A percentile compares a stretch with the other conserved stretches of the same genome.
These are phyloP conservation scores for Microsporum canis DNA, from an alignment of 2,329 filamentous ascomycete species.

Conservation along the genomic window DNA sequence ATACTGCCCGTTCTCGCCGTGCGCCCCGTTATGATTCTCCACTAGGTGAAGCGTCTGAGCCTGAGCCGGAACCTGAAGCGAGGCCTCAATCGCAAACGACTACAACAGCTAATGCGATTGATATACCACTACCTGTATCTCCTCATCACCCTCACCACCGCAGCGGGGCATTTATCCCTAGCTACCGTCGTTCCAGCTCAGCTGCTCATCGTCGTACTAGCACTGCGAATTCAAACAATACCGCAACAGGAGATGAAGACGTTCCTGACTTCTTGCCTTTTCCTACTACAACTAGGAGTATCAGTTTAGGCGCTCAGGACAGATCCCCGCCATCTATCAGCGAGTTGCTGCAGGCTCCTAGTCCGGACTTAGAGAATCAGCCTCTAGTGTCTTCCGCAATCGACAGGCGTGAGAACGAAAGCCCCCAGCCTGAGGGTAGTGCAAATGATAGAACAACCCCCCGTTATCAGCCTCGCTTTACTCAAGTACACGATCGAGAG, in stretches of 20 bases:
- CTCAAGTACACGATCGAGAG: conserved; percentile 28
- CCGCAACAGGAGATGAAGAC: conserved; percentile 23
- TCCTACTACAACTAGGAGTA: conserved; percentile 31
- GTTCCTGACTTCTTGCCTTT: conserved; percentile 36
- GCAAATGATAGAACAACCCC: not conserved
- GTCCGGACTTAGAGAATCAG: not conserved
- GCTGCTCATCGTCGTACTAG: conserved; percentile 29
- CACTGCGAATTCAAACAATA: conserved; percentile 11
- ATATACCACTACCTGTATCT: conserved; percentile 35
- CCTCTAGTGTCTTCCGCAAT: not conserved
- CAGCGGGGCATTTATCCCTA: conserved; percentile 23
- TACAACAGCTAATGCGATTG: conserved; percentile 34
- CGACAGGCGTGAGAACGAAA: not conserved
- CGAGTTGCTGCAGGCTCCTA: conserved; percentile 23
- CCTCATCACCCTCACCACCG: conserved; percentile 20
- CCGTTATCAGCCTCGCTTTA: conserved; percentile 29
- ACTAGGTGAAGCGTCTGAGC: conserved; percentile 28
- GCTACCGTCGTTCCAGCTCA: conserved; percentile 37
- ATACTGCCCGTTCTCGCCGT: conserved; percentile 15
- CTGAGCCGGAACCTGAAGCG: not conserved
- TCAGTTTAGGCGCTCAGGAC: conserved; percentile 37
- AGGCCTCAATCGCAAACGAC: conserved; percentile 24
- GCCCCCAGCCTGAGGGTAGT: not conserved
- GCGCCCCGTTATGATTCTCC: conserved; percentile 21
- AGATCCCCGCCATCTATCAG: conserved; percentile 24